Percentiles rank a stretch among this genome's conserved stretches.
phyloP scores from a whole-genome alignment of 495 filamentous ascomycete genomes.

The Xylaria grammica region DNA sequence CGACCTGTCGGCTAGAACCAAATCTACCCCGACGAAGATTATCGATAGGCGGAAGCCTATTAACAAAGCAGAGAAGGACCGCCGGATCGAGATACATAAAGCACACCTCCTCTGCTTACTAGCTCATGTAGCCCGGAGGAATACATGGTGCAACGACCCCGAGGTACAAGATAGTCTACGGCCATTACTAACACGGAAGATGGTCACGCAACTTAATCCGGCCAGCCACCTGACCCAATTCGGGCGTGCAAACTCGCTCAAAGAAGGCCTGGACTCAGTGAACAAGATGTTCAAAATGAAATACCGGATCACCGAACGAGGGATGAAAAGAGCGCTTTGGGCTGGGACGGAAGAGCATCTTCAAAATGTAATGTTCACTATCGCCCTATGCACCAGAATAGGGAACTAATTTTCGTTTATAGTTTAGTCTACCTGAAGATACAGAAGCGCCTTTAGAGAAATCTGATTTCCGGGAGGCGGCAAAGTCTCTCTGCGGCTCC shows the following conservation, averaged over 20 bases:
- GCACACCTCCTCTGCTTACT: constrained; percentile 83
- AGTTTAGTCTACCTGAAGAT: constrained; percentile 62
- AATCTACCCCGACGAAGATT: constrained; percentile 33
- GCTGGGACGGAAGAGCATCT: constrained; percentile 64
- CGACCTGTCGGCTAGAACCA: constrained; percentile 50
- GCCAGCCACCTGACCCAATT: constrained; percentile 69
- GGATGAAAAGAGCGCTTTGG: constrained; percentile 75
- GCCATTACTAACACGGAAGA: constrained; percentile 63
- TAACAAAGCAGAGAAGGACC: constrained; percentile 70
- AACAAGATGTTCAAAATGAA: constrained; percentile 67
- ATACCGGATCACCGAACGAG: constrained; percentile 73
- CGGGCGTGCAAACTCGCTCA: constrained; percentile 70
- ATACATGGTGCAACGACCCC: constrained; percentile 86
- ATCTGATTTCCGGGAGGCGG: constrained; percentile 72
- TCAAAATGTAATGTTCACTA: constrained; percentile 54
- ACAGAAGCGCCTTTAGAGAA: constrained; percentile 60
- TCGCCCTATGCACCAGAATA: constrained; percentile 10
- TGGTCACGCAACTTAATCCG: constrained; percentile 66
- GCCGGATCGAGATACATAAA: constrained; percentile 82
- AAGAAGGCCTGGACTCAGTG: constrained; percentile 75
- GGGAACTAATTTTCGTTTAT: constrained; percentile 30
- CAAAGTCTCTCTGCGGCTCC: constrained; percentile 70
- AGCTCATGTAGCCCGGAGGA: constrained; percentile 73
- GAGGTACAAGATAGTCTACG: constrained; percentile 66
- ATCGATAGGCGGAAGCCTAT: constrained; percentile 64